A percentile compares a stretch with the other conserved stretches of the same genome.
phyloP scores from a whole-genome alignment of 225 moss, liverwort and hornwort genomes.

The Pseudisothecium myosuroides region DNA sequence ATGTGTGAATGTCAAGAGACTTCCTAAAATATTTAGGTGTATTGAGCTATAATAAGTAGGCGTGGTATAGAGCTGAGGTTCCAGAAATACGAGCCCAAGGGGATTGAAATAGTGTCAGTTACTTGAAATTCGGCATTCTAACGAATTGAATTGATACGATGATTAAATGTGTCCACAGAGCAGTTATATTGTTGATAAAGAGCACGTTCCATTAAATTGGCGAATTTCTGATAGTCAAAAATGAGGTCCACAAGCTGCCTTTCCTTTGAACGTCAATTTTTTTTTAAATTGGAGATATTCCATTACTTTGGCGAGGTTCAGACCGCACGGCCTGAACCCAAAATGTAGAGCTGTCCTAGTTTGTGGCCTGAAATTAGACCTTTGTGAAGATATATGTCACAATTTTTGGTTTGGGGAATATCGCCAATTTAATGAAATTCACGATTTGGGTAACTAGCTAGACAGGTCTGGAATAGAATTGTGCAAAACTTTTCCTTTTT shows the following conservation, averaged over 20 bases:
- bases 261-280: background rate
- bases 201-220: background rate
- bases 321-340: background rate
- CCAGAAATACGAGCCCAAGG: background rate
- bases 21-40: background rate
- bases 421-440: background rate
- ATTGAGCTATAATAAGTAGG: background rate
- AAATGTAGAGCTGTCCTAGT: background rate
- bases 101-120: background rate
- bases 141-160: background rate
- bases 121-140: background rate
- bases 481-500: background rate
- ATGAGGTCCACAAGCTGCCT: background rate
- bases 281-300: background rate
- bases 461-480: background rate
- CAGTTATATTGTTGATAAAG: background rate
- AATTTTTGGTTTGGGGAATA: background rate
- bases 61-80: background rate
- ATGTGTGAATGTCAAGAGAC: background rate
- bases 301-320: background rate
- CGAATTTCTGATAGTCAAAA: background rate
- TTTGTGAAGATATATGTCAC: background rate
- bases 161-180: background rate
- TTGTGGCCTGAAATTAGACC: no score
- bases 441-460: background rate